These are phyloP conservation scores for Cercophora newfieldiana DNA, from an alignment of 495 filamentous ascomycete species.

Conservation along the genomic window DNA sequence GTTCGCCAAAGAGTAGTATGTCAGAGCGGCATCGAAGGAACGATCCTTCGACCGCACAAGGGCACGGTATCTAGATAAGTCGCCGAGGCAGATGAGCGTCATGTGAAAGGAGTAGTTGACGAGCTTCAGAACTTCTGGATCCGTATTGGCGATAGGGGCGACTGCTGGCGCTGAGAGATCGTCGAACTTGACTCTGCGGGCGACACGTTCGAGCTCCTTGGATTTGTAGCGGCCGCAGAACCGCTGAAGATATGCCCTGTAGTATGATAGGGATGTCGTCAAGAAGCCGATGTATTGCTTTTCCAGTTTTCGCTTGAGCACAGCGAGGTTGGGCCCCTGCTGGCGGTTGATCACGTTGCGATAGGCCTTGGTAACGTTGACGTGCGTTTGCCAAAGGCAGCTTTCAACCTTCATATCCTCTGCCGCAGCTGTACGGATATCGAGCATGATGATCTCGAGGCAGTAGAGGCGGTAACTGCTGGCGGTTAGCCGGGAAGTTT, in stretches of 20 bases:
- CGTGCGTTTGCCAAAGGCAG: conserved; percentile 77
- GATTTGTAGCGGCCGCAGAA: conserved; percentile 73
- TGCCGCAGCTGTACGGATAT: conserved; percentile 73
- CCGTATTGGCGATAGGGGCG: conserved; percentile 38
- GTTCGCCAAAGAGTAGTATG: conserved; percentile 81
- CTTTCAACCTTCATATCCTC: conserved; percentile 61
- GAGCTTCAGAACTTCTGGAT: conserved; percentile 51
- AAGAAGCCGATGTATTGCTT: conserved; percentile 81
- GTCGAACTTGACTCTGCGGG: conserved; percentile 64
- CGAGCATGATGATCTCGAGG: conserved; percentile 68
- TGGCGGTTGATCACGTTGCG: conserved; percentile 57
- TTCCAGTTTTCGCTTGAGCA: conserved; percentile 75
- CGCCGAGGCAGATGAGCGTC: conserved; percentile 82
- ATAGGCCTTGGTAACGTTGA: conserved; percentile 73
- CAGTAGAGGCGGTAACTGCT: conserved; percentile 68
- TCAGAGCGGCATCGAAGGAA: conserved; percentile 77
- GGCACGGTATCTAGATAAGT: conserved; percentile 82
- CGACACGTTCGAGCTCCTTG: conserved; percentile 69
- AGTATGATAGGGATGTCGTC: conserved; percentile 83
- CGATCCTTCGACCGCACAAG: conserved; percentile 55
- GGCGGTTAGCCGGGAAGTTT: conserved; percentile 17
- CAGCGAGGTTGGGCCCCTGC: conserved; percentile 56
- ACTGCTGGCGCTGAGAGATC: conserved; percentile 36
- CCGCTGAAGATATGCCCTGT: conserved; percentile 78
- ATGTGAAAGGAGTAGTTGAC: conserved; percentile 77